Evolutionary conservation across 2,329 filamentous ascomycete genomes (phyloP), one percentile per base, ranked within the genome.

Genomic region (Xylariaceae sp.): DNA sequence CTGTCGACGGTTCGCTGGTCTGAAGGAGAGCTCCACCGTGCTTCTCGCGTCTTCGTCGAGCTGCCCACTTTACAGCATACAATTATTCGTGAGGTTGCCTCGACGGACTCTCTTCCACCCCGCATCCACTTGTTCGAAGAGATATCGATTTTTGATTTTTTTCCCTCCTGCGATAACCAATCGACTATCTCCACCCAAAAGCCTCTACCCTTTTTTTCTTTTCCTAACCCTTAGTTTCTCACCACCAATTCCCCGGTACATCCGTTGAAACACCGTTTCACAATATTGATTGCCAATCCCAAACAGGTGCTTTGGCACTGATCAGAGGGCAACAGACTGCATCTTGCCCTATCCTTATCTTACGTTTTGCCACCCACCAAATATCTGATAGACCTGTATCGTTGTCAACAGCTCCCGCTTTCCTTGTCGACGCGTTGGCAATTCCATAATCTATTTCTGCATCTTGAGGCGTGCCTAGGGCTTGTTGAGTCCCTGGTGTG

Each of bases 401-500:
- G 21, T 6, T 11, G 11, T 7, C 21, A 11, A 11, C 21, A 24
- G 11, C 6, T 24, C 6, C 21, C 21, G n/a, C n/a, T n/a, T n/a
- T n/a, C 40, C 35, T 43, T 17, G 33, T 36, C 33, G 24, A 42
- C 34, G 31, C 45, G 41, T 48, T 30, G 18, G 38, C 35, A 46
- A 34, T n/a, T n/a, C n/a, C n/a, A n/a, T n/a, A 23, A 31, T 31
- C 13, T 33, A 27, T 41, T 40, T 39, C 46, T 36, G 41, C 35
- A 53, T 48, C 45, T 45, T 47, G 44, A 50, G 47, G 53, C 50
- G 41, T 50, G 21, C 52, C 37, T 37, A 50, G 47, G 50, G 47
- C 44, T 49, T 50, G 48, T 50, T 40, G 36, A 45, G 50, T 47
- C 39, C 46, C 44, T 47, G 48, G 48, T 40, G 48, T 49, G 41